Evolutionary conservation across 2,329 filamentous ascomycete species (phyloP).

Genomic region (Lecanicillium sp.): DNA sequence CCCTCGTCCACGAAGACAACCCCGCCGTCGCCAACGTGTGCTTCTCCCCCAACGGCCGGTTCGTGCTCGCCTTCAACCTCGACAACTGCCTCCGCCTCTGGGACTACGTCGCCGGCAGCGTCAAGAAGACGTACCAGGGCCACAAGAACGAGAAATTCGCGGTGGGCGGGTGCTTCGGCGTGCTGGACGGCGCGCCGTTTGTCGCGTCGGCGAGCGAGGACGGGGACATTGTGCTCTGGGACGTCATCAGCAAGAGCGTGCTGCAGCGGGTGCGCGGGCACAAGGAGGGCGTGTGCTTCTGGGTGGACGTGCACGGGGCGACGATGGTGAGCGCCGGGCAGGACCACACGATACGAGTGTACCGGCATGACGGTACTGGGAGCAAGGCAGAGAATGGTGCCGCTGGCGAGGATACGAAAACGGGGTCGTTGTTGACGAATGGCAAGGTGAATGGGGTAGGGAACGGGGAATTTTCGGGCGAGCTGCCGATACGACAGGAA

Average conservation of each 20-base stretch:
- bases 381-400: slow-evolving; percentile 18
- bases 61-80: slow-evolving; percentile 83
- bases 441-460: slow-evolving; percentile 21
- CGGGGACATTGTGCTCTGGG: slow-evolving; percentile 80
- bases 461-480: slow-evolving; percentile 52
- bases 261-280: slow-evolving; percentile 59
- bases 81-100: slow-evolving; percentile 87
- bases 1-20: slow-evolving; percentile 93
- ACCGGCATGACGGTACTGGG: slow-evolving; percentile 29
- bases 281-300: slow-evolving; percentile 55
- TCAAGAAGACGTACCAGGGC: slow-evolving; percentile 96
- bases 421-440: slow-evolving; percentile 34
- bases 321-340: slow-evolving; percentile 53
- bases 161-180: slow-evolving; percentile 77
- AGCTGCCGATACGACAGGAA: slow-evolving; percentile 37
- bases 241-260: slow-evolving; percentile 77
- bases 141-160: slow-evolving; percentile 81
- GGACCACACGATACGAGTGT: slow-evolving; percentile 48
- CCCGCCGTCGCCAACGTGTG: slow-evolving; percentile 81
- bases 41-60: slow-evolving; percentile 92
- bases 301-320: slow-evolving; percentile 55
- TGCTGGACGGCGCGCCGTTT: slow-evolving; percentile 47
- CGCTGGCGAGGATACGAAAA: slow-evolving; percentile 16
- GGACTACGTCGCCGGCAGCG: slow-evolving; percentile 88
- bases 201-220: slow-evolving; percentile 84